Base-by-base conservation (phyloP, 495 filamentous ascomycete species). In the Hypoxylon subgilvum region DNA sequence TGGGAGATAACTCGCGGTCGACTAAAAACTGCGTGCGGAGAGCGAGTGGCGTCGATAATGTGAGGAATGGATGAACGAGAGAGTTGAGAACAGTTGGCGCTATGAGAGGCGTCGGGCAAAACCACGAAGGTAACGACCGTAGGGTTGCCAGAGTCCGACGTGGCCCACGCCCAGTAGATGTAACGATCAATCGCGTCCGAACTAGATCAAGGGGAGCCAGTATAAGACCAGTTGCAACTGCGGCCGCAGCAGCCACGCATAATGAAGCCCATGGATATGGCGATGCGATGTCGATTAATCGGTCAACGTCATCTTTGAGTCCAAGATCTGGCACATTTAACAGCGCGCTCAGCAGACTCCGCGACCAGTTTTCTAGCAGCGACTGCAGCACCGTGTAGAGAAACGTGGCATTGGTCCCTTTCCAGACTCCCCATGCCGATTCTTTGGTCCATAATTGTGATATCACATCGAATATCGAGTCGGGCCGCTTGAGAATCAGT, bases 361-460 rank as follows among this genome's bases (percentile, higher is more conserved):
- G 85, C 9, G 91, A 88, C 82, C 92, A 97, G 54, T 86, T 88
- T 68, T 94, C 91, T 2, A 94, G 71, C 2, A 92, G 86, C n/a
- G 88, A 89, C 22, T 89, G 80, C n/a, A 96, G 82, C 22, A 94
- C 78, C 1, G 85, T 86, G 74, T 96, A 91, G 44, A 97, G 79
- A 59, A 96, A 96, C 0, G 90, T 92, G n/a, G 88, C 80, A 66
- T 96, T 96, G 25, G 90, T 86, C 19, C 87, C 91, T 75, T 97
- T 97, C 92, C 92, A 98, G 0, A 96, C 85, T 4, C 94, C 95
- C 79, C 88, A 91, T 6, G 87, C 87, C 6, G 90, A 89, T 69
- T 95, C 94, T 59, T 87, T 91, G n/a, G 81, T 75, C 92, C 92
- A 97, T 8, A 96, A 75, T 69, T 91, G 86, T 5, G 84, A 85